Evolutionary conservation across 148 eudicot genomes (phyloP).

Genomic region (Cornus florida): DNA sequence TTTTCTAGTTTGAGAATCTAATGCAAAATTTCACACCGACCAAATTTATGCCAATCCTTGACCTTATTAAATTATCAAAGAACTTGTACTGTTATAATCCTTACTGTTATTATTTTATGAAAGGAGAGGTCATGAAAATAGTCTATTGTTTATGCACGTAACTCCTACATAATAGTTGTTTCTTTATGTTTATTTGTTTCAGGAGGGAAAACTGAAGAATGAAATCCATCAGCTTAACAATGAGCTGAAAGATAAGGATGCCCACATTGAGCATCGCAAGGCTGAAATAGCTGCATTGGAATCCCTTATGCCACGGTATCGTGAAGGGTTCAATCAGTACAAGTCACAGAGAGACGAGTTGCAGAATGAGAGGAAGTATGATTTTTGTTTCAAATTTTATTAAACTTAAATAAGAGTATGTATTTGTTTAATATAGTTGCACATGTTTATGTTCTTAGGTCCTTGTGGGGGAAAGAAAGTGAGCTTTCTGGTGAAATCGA

Average conservation of each 20-base stretch:
- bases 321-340: constrained; percentile 50
- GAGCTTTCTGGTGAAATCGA: constrained; percentile 84
- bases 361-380: constrained; percentile 91
- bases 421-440: constrained; percentile 1
- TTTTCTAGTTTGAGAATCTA: too few species aligned
- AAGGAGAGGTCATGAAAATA: too few species aligned
- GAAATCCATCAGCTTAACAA: constrained; percentile 66
- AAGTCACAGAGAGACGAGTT: constrained; percentile 74
- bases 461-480: constrained; percentile 82
- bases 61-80: too few species aligned
- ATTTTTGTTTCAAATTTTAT: constrained; percentile 7
- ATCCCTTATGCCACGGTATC: constrained; percentile 47
- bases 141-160: neutral
- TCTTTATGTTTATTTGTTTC: constrained; percentile 18
- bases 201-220: constrained; percentile 69
- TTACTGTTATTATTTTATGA: too few species aligned
- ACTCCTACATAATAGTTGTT: neutral
- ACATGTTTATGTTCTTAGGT: constrained; percentile 38
- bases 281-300: constrained; percentile 46
- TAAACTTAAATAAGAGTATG: neutral
- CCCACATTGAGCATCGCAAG: constrained; percentile 47
- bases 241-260: constrained; percentile 64
- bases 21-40: too few species aligned
- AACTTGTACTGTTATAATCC: too few species aligned
- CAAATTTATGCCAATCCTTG: too few species aligned